phyloP scores from a whole-genome alignment of 495 filamentous ascomycete species.

The Penicillium longicatenatum region DNA sequence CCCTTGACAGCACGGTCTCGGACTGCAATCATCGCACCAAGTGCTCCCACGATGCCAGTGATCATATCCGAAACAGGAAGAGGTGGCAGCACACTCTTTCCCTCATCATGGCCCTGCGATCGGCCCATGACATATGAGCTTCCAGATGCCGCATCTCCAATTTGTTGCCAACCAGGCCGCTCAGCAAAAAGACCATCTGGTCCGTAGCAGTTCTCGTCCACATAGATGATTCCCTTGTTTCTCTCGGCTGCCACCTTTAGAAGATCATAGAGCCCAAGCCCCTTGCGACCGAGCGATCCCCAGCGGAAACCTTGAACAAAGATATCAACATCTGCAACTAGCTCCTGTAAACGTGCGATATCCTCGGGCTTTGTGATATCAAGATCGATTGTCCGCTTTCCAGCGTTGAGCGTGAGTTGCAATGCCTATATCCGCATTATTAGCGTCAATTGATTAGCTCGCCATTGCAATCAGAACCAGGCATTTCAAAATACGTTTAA shows the following conservation, averaged over 20 bases:
- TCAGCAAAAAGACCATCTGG: slow-evolving; percentile 34
- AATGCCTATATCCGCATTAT: slow-evolving; percentile 32
- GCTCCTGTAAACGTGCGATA: slow-evolving; percentile 36
- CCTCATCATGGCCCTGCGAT: slow-evolving; percentile 61
- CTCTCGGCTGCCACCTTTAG: slow-evolving; percentile 44
- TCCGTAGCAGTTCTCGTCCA: slow-evolving; percentile 67
- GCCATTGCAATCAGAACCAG: background rate
- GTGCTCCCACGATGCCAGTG: slow-evolving; percentile 57
- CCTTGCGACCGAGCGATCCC: slow-evolving; percentile 50
- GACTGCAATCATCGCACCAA: slow-evolving; percentile 53
- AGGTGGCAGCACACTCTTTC: slow-evolving; percentile 62
- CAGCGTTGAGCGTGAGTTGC: slow-evolving; percentile 48
- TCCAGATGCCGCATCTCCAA: slow-evolving; percentile 42
- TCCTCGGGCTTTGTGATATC: slow-evolving; percentile 52
- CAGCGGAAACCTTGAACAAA: slow-evolving; percentile 59
- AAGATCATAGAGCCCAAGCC: slow-evolving; percentile 50
- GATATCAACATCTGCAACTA: slow-evolving; percentile 57
- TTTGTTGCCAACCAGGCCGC: slow-evolving; percentile 50
- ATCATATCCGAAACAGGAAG: slow-evolving; percentile 75
- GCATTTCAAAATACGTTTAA: slow-evolving; percentile 18
- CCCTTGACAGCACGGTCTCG: slow-evolving; percentile 27
- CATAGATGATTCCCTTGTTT: slow-evolving; percentile 61
- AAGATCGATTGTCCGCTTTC: slow-evolving; percentile 58
- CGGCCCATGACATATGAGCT: slow-evolving; percentile 25
- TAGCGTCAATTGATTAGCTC: background rate